Evolutionary conservation across 2,329 filamentous ascomycete genomes (phyloP).

Genomic region (Eurotiales sp.): DNA sequence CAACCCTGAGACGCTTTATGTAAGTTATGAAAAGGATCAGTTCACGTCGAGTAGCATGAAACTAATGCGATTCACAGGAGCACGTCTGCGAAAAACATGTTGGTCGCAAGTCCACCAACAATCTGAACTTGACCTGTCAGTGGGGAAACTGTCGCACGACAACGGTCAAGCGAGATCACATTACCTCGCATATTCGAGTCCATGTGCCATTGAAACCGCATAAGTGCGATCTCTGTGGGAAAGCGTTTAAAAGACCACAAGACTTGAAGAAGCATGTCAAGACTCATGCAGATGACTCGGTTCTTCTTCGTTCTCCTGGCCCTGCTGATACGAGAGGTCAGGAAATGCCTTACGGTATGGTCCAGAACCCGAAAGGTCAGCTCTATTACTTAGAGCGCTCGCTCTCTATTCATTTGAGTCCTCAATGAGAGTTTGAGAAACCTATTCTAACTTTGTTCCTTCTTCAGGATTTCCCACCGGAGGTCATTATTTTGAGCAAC

Average conservation of each 20-base stretch:
- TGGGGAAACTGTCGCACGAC: constrained; percentile 96
- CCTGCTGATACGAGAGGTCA: constrained; percentile 47
- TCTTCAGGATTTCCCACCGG: constrained; percentile 30
- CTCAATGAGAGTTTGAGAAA: too few relatives aligned
- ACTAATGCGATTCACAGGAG: constrained; percentile 58
- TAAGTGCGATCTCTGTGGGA: constrained; percentile 98
- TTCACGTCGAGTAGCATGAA: too few relatives aligned
- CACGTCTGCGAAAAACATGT: constrained; percentile 98
- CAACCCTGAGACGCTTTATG: constrained; percentile 60
- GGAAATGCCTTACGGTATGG: constrained; percentile 37
- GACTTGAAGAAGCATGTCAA: constrained; percentile 99
- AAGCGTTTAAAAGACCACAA: constrained; percentile 98
- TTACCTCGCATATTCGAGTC: constrained; percentile 97
- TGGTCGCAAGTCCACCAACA: constrained; percentile 98
- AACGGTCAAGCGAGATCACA: constrained; percentile 97
- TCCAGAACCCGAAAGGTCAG: constrained; percentile 35
- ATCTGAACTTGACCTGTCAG: constrained; percentile 93
- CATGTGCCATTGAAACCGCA: constrained; percentile 99
- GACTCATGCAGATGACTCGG: constrained; percentile 94
- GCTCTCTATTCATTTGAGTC: too few relatives aligned
- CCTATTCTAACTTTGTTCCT: constrained; percentile 13
- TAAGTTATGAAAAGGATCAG: constrained; percentile 37
- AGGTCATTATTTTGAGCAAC: constrained; percentile 54
- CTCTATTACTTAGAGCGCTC: too few relatives aligned
- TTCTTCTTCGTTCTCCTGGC: constrained; percentile 63